Base-by-base conservation (phyloP, 148 eudicot species). In the Hydrangea macrophylla region DNA sequence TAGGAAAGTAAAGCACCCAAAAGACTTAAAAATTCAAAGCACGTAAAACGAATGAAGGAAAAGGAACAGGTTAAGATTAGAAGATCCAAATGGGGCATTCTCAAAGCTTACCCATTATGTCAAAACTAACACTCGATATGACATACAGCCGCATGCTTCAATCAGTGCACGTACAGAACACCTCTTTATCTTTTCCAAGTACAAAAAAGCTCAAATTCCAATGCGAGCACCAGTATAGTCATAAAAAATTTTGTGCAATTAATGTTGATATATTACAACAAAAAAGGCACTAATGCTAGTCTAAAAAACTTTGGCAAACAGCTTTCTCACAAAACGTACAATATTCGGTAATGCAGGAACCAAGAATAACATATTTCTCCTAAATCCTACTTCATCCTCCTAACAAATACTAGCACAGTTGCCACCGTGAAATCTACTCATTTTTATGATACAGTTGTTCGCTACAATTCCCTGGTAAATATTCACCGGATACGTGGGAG, bases 381-480 rank as follows among this genome's bases (percentile, higher is more conserved):
- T 48, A 18, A 15, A 15, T 48, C 4, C 17, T 11, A 11, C 53
- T 2, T 0, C 50, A 15, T 48, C 4, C 17, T 11, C 17, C 53
- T 2, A 1, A n/a, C 30, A 44, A 50, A 44, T n/a, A n/a, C n/a
- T 45, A 28, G 4, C 37, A 18, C n/a, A 45, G 67, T 27, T 45
- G 10, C n/a, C 35, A 18, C 6, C 8, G 9, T n/a, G 55, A 51
- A 51, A 65, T 2, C 25, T 20, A 30, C 9, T 6, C 18, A 28
- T 18, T 9, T 7, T 42, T 48, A 4, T 0, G 2, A 2, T 4
- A 20, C 45, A 25, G 37, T 18, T 31, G 56, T 45, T 26, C 54
- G 25, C 40, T 23, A 62, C 51, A 22, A 9, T 24, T 13, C 67
- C 51, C 65, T 13, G 30, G 40, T 26, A 54, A 63, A 63, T 27